Base-by-base conservation (phyloP, 1,284 basidiomycete genomes). In the Microbotryum silenes-acaulis region DNA sequence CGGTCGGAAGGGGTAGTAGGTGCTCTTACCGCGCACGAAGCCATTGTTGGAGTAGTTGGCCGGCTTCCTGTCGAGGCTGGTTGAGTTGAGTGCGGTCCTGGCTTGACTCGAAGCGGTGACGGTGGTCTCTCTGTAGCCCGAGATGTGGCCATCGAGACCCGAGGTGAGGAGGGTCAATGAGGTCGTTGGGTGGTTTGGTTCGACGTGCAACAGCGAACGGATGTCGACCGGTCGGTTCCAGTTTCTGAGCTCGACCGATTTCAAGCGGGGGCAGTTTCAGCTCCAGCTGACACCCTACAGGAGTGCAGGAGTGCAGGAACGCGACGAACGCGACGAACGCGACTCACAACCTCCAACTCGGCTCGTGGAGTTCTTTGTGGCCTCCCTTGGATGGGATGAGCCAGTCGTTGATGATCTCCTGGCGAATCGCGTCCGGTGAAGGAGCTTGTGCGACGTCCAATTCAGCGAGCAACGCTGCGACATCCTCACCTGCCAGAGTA, bases 11-110 rank as follows among this genome's bases (percentile, higher is more conserved):
- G 93, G 93, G 3, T 94, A 84, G 75, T 93, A 85, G 27, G 88
- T 88, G 37, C 90, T 88, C 75, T 93, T 96, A 54, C 93, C 93
- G 62, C 92, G 80, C 9, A 97, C 91, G 76, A 97, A 97, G 66
- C 84, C 87, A 66, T 82, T 82, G 52, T 79, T 80, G 6, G 66
- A 61, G 59, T 70, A 68, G 1, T 85, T 81, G 8, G 84, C 89
- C 5, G 91, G 91, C 10, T 88, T 87, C 61, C 92, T 83, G 62
- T 86, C 83, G 64, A 94, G 79, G 14, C 89, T 88, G 9, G 88
- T 90, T 20, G 89, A 91, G 3, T 85, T 87, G 6, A 87, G 77
- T 3, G 68, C 87, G 81, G 69, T 84, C 79, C 70, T 75, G 3
- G 75, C 73, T 74, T 76, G 66, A 77, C 75, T 69, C 37, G 37